Evolutionary conservation across 116 monocot genomes (phyloP).

Genomic region (Papilionanthe hybrid): DNA sequence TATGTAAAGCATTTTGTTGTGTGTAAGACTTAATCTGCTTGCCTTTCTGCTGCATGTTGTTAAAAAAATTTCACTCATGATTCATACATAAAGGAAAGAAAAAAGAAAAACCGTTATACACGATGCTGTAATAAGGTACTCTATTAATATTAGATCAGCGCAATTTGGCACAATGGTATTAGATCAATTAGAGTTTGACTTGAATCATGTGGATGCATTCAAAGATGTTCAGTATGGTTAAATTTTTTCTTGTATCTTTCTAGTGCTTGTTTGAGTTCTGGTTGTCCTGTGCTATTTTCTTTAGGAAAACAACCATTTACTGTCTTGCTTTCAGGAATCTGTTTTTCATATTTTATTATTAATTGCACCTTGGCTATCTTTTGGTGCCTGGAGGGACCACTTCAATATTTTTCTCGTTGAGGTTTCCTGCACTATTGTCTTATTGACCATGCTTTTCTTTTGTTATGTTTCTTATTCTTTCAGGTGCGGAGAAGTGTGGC

Average conservation of each 20-base stretch:
- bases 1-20: background rate
- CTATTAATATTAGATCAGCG: background rate
- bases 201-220: background rate
- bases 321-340: background rate
- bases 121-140: background rate
- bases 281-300: background rate
- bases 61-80: background rate
- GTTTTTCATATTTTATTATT: background rate
- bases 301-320: background rate
- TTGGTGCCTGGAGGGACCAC: background rate
- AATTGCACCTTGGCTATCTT: background rate
- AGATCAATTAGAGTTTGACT: background rate
- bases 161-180: background rate
- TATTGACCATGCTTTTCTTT: background rate
- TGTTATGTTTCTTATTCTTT: background rate
- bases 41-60: background rate
- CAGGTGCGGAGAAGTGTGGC: conserved; percentile 74
- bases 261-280: conserved; percentile 2
- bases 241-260: background rate
- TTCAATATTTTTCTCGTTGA: background rate
- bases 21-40: background rate
- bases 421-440: background rate
- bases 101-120: background rate
- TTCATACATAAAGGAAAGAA: background rate
- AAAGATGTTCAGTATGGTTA: background rate